phyloP scores from a whole-genome alignment of 768 basidiomycete species.

The Postia placenta region DNA sequence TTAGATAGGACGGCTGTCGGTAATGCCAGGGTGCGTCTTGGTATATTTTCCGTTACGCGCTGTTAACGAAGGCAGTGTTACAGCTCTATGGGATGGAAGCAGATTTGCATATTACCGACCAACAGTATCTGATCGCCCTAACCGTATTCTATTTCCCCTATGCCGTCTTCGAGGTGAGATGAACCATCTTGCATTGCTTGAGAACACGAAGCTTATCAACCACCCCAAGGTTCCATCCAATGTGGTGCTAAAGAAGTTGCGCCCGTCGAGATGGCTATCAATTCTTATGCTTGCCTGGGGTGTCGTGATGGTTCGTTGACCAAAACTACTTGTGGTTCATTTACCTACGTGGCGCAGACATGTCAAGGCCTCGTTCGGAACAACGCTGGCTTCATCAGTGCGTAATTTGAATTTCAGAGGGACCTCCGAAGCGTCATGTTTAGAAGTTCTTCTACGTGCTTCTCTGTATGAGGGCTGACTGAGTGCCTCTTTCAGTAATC shows the following conservation, averaged over 20 bases:
- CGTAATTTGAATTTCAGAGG: no score
- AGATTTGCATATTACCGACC: constrained; percentile 55
- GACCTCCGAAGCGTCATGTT: no score
- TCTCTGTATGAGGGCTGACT: background rate
- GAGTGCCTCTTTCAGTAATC: constrained; percentile 28
- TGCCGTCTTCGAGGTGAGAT: constrained; percentile 56
- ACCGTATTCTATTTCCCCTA: constrained; percentile 56
- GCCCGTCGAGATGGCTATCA: constrained; percentile 75
- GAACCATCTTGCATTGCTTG: background rate
- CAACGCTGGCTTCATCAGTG: constrained; percentile 63
- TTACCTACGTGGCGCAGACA: constrained; percentile 37
- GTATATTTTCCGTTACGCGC: background rate
- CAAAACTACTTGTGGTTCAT: background rate
- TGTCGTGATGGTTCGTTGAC: constrained; percentile 53
- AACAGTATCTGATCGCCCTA: constrained; percentile 60
- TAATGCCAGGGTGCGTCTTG: constrained; percentile 31
- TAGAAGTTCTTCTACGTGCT: background rate
- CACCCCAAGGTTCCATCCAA: constrained; percentile 60
- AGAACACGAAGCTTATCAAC: background rate
- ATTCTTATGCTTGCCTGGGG: constrained; percentile 71
- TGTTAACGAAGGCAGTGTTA: constrained; percentile 7
- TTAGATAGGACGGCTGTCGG: constrained; percentile 52
- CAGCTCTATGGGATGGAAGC: constrained; percentile 60
- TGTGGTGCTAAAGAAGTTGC: constrained; percentile 61
- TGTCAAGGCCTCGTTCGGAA: constrained; percentile 67